A percentile compares a stretch with the other conserved stretches of the same genome.
These are phyloP conservation scores for Aspergillus sp. DNA, from an alignment of 2,329 filamentous ascomycete genomes.

Conservation along the genomic window DNA sequence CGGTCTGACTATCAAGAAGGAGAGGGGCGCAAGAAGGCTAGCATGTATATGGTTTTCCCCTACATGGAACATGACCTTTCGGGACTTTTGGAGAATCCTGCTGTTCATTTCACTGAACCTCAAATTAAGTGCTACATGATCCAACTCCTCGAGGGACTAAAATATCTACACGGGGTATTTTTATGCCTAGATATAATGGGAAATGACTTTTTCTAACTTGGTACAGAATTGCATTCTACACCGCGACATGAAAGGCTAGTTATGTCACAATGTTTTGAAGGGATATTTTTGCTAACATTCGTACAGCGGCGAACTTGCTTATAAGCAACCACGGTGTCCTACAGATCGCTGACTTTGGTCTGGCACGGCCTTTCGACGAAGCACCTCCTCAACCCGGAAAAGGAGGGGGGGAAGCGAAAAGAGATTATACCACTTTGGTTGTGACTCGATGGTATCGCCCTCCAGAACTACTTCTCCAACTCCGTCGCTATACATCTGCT, in stretches of 20 bases:
- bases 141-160: conserved; percentile 84
- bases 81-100: conserved; percentile 90
- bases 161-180: conserved; percentile 77
- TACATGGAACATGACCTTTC: conserved; percentile 99
- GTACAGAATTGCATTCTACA: conserved; percentile 74
- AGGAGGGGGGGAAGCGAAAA: conserved; percentile 78
- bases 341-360: conserved; percentile 95
- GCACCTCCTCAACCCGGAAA: conserved; percentile 71
- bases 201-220: conserved; percentile 15
- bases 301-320: conserved; percentile 79
- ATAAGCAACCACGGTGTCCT: conserved; percentile 93
- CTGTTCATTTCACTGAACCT: conserved; percentile 78
- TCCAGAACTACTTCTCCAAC: conserved; percentile 83
- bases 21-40: conserved; percentile 72
- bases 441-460: conserved; percentile 97
- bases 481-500: conserved; percentile 91
- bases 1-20: conserved; percentile 45
- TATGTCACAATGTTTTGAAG: background rate
- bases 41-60: conserved; percentile 98
- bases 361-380: conserved; percentile 91
- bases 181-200: background rate
- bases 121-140: conserved; percentile 99
- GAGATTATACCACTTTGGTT: conserved; percentile 95
- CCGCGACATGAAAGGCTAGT: conserved; percentile 82
- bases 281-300: conserved; percentile 2